Percentiles rank a stretch among this genome's conserved stretches.
These are phyloP conservation scores for Flaveria sonorensis DNA, from an alignment of 129 eudicot species.

Conservation along the genomic window DNA sequence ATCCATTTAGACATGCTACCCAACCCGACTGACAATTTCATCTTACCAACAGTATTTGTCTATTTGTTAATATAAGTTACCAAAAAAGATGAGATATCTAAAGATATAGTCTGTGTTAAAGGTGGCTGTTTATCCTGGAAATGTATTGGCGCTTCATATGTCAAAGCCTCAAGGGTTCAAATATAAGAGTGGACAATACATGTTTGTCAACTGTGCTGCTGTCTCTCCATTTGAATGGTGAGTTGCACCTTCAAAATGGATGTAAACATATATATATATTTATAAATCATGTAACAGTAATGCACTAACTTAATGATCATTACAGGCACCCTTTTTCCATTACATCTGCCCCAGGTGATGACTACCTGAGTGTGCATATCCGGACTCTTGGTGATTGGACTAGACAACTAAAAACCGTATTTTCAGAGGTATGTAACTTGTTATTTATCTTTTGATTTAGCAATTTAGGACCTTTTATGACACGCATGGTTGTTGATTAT, in stretches of 20 bases:
- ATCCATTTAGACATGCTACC: conserved; percentile 14
- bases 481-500: not conserved
- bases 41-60: not conserved
- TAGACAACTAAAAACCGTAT: conserved; percentile 62
- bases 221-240: conserved; percentile 98
- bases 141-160: conserved; percentile 6
- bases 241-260: not conserved
- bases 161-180: conserved; percentile 88
- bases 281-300: not conserved
- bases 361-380: conserved; percentile 84
- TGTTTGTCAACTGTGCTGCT: conserved; percentile 91
- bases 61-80: not conserved
- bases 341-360: conserved; percentile 87
- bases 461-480: conserved; percentile 16
- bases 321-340: conserved; percentile 94
- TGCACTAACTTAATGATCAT: conserved; percentile 19
- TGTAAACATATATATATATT: not conserved
- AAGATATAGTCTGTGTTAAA: not conserved
- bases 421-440: conserved; percentile 57
- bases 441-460: conserved; percentile 12
- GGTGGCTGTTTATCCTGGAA: conserved; percentile 15
- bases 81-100: not conserved
- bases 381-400: conserved; percentile 97
- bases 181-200: conserved; percentile 96
- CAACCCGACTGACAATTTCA: not conserved